phyloP scores from a whole-genome alignment of 108 stramenopile species.

The Chaetoceros tenuissimus region DNA sequence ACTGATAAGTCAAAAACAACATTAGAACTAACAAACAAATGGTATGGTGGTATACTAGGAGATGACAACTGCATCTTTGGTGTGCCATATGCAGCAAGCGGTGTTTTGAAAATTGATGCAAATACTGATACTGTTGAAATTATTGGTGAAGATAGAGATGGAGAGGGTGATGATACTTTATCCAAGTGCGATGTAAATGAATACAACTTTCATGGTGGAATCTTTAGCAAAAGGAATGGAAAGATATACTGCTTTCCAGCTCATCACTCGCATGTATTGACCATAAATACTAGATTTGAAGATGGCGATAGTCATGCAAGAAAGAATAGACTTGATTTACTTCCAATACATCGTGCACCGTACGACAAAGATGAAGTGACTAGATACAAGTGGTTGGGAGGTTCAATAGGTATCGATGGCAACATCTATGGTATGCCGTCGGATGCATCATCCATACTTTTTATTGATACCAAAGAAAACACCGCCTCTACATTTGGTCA shows the following conservation, averaged over 20 bases:
- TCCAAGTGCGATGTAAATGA: too few relatives aligned
- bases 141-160: conserved; percentile 53
- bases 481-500: conserved; percentile 37
- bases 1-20: conserved; percentile 19
- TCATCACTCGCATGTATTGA: conserved; percentile 52
- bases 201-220: conserved; percentile 85
- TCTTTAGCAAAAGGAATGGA: conserved; percentile 31
- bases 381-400: conserved; percentile 83
- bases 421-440: conserved; percentile 78
- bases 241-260: conserved; percentile 69
- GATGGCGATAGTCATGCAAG: not conserved
- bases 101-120: conserved; percentile 59
- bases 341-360: conserved; percentile 41
- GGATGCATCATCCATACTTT: conserved; percentile 54
- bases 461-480: conserved; percentile 30
- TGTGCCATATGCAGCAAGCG: conserved; percentile 54
- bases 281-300: conserved; percentile 47
- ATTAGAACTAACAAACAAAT: conserved; percentile 56
- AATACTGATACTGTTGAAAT: conserved; percentile 40
- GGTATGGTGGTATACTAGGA: conserved; percentile 76
- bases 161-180: too few relatives aligned
- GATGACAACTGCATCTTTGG: conserved; percentile 74
- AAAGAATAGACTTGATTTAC: conserved; percentile 13
- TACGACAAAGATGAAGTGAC: conserved; percentile 38
- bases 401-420: conserved; percentile 58